phyloP scores from a whole-genome alignment of 177 flowering plant species.

The Tripterygium wilfordii region DNA sequence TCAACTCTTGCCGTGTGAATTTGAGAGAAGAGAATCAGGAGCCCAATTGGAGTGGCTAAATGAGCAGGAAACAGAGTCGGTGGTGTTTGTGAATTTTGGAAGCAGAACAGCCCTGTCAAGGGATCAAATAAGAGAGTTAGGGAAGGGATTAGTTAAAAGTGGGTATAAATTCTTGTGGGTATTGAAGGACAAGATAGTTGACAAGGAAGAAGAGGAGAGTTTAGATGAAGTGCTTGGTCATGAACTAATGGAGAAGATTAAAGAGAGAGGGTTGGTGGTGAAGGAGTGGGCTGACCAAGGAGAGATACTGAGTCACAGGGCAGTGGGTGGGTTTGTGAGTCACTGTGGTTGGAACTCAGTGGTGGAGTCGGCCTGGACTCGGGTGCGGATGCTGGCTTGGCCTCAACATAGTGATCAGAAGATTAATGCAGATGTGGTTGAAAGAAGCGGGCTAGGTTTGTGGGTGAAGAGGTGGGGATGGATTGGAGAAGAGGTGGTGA shows the following conservation, averaged over 20 bases:
- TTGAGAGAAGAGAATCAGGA: slow-evolving; percentile 2
- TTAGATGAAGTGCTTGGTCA: slow-evolving; percentile 12
- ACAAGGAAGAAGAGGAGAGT: slow-evolving; percentile 18
- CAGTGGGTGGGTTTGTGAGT: slow-evolving; percentile 20
- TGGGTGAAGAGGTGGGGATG: slow-evolving; percentile 3
- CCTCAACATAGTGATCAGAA: slow-evolving; percentile 35
- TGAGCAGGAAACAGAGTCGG: slow-evolving; percentile 21
- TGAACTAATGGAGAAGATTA: slow-evolving; percentile 4
- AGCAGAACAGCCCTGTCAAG: slow-evolving; percentile 20
- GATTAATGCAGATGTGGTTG: slow-evolving; percentile 28
- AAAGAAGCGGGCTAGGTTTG: slow-evolving; percentile 23
- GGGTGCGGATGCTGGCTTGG: slow-evolving; percentile 29
- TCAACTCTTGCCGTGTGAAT: slow-evolving; percentile 28
- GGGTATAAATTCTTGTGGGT: slow-evolving; percentile 23
- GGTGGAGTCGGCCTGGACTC: slow-evolving; percentile 21
- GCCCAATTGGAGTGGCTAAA: slow-evolving; percentile 21
- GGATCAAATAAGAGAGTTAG: slow-evolving; percentile 23
- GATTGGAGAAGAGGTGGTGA: slow-evolving; percentile 26
- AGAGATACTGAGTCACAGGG: slow-evolving; percentile 17
- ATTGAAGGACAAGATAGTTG: slow-evolving; percentile 20
- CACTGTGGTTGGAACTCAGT: slow-evolving; percentile 37
- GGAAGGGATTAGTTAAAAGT: slow-evolving; percentile 18
- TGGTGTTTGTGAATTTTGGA: slow-evolving; percentile 27
- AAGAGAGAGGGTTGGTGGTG: slow-evolving; percentile 17
- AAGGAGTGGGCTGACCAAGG: slow-evolving; percentile 22